Evolutionary conservation across 2,329 filamentous ascomycete genomes (phyloP), one percentile per base, ranked within the genome.

Genomic region (Ophiostoma himal-ulmi): DNA sequence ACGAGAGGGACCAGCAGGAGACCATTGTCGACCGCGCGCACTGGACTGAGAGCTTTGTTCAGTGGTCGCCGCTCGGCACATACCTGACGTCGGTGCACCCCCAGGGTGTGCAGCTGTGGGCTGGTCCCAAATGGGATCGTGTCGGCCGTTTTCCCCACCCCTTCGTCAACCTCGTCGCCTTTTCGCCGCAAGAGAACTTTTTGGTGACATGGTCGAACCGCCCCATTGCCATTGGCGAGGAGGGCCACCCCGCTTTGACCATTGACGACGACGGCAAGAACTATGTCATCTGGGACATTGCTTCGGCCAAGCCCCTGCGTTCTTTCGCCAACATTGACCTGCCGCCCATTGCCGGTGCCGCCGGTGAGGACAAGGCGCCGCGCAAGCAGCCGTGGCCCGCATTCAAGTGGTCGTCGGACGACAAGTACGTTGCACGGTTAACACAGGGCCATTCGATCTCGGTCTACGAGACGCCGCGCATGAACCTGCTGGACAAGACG

Each of bases 321-420:
- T 98, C 95, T 0, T 99, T 99, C 78, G 89, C 92, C 73, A 96
- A 94, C 75, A 86, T 97, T 74, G 95, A 99, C 75, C 82, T 92
- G 17, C 88, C 91, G 39, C 86, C 82, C 52, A 81, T 80, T 68
- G 84, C 84, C 52, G 87, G 89, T 52, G 48, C 41, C 7, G 39
- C 41, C 34, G 30, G 36, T 5, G 44, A 34, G 13, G 82, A 87
- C 74, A 96, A 96, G 85, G 80, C 81, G 62, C 81, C 82, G 14
- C 92, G 93, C 81, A 97, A 97, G 86, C 89, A 96, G 76, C 92
- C 95, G 78, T 99, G 95, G 95, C 95, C 95, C 34, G 94, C 94
- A 1, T 99, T 99, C 88, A 99, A 99, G 84, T 99, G 95, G 95
- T 98, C 95, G 39, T 85, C 95, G 3, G 95, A 99, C 78, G 93